Evolutionary conservation across 176 grass and related monocot genomes (phyloP).

Genomic region (Ensete ventricosum): DNA sequence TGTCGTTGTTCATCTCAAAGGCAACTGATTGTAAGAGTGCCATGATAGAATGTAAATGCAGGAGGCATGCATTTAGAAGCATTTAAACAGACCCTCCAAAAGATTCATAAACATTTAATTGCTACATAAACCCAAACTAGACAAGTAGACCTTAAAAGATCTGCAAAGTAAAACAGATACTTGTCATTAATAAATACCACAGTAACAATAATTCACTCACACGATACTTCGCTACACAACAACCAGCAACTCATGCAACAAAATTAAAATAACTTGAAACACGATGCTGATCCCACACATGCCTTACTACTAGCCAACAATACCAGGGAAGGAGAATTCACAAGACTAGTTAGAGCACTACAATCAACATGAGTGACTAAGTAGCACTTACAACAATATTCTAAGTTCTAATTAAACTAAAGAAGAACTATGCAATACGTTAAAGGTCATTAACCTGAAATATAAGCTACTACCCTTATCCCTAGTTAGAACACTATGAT

Average conservation of each 20-base stretch:
- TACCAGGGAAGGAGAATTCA: neutral
- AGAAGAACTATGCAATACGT: neutral
- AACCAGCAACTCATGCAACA: neutral
- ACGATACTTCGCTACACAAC: no score
- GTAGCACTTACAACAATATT: neutral
- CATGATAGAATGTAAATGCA: no score
- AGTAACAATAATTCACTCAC: no score
- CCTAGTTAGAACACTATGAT: neutral
- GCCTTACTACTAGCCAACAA: neutral
- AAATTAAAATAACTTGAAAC: neutral
- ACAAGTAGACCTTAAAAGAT: no score
- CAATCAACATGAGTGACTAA: neutral
- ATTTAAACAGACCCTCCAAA: no score
- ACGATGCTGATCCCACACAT: neutral
- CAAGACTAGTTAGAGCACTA: neutral
- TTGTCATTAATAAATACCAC: no score
- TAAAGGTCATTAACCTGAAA: slow-evolving; percentile 1
- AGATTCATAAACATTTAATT: no score
- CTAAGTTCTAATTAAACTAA: neutral
- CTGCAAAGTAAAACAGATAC: no score
- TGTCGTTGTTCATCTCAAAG: no score
- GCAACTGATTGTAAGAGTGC: no score
- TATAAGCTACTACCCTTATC: neutral
- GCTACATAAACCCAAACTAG: no score
- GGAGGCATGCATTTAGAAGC: no score